phyloP scores from a whole-genome alignment of 2,329 filamentous ascomycete species.

The Tolypocladium cylindrosporum region DNA sequence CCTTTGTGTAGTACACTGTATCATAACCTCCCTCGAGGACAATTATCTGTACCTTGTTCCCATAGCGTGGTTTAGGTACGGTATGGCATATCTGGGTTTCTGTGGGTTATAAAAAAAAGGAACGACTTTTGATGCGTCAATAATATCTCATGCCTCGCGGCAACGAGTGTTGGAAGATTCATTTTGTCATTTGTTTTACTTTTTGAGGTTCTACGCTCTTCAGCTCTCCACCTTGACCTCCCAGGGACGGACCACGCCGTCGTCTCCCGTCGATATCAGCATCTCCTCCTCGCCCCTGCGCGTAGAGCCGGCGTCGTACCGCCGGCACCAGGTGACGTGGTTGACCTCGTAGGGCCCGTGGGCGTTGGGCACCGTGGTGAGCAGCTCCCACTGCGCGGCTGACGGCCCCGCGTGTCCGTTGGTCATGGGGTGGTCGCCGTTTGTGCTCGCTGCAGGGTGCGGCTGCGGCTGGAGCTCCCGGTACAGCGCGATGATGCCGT shows the following conservation, averaged over 20 bases:
- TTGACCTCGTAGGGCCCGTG: constrained; percentile 95
- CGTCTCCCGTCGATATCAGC: constrained; percentile 83
- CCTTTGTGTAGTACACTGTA: constrained; percentile 7
- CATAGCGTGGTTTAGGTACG: constrained; percentile 4
- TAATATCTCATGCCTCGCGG: background rate
- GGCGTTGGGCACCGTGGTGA: constrained; percentile 60
- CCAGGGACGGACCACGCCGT: constrained; percentile 83
- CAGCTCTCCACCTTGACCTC: constrained; percentile 28
- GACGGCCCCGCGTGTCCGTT: background rate
- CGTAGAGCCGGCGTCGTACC: constrained; percentile 56
- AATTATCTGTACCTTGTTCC: constrained; percentile 2
- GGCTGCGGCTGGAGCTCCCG: constrained; percentile 42
- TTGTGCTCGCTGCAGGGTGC: constrained; percentile 8
- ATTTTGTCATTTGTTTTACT: background rate
- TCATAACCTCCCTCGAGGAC: constrained; percentile 4
- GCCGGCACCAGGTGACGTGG: constrained; percentile 76
- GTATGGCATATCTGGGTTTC: constrained; percentile 1
- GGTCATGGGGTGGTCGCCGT: constrained; percentile 1
- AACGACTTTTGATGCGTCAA: background rate
- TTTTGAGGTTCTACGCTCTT: background rate
- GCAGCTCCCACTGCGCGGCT: constrained; percentile 49
- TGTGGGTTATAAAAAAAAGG: background rate
- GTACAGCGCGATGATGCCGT: constrained; percentile 74
- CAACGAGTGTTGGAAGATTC: background rate
- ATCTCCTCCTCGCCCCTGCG: constrained; percentile 62